Evolutionary conservation across 345 rosid species (phyloP), one percentile per base, ranked within the genome.

Genomic region (Clausena lansium): DNA sequence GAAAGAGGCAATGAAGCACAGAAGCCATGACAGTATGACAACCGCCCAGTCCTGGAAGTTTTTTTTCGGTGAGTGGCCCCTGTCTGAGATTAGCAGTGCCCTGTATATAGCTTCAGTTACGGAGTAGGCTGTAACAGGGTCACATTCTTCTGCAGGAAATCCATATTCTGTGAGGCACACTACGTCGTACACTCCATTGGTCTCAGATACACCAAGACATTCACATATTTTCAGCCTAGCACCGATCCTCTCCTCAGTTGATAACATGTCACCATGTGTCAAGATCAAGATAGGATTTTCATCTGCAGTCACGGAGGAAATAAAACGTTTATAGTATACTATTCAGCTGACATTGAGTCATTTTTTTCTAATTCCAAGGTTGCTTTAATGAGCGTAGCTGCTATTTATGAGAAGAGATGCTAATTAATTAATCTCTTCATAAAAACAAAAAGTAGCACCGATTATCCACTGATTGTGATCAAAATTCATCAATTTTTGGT

Each of bases 121-220:
- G 15, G 89, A 81, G 19, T 80, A 91, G 41, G 90, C 90, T 6
- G 88, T 81, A 9, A 87, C 73, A 0, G 92, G 92, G 27, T 91
- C 92, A 0, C 82, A 81, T 73, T 90, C 89, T 79, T 90, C 89
- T 0, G 89, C 81, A 3, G 85, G 83, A 70, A 85, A 84, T 50
- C 91, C 94, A 33, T 85, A 86, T 67, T 89, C 92, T 9, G 89
- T 87, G 60, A 91, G 86, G 78, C 90, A 91, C 27, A 81, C 82
- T 7, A 87, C 73, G 84, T 91, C 91, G 47, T 84, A 89, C 7
- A 84, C 86, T 7, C 89, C 88, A 4, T 82, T 85, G 0, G 78
- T 80, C 84, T 80, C 90, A 0, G 88, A 77, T 61, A 83, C 71
- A 17, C 82, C 85, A 1, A 89, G 78, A 30, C 58, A 20, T 76